phyloP scores from a whole-genome alignment of 371 early-diverging fungal species.

The Mucor irregularis region DNA sequence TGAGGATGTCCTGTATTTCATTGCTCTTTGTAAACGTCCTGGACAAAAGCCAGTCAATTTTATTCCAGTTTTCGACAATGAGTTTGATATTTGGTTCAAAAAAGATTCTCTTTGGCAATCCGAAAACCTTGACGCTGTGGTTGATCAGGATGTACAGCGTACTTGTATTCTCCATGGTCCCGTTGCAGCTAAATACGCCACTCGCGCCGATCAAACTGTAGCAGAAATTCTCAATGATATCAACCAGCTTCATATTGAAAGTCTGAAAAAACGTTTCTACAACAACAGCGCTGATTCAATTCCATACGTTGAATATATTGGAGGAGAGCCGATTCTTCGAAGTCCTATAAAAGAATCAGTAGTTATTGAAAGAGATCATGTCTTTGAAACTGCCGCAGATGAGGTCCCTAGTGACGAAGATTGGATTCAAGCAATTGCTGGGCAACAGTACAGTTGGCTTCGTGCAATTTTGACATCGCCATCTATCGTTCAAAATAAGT shows the following conservation, averaged over 20 bases:
- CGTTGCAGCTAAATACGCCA: slow-evolving; percentile 82
- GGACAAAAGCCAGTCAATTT: slow-evolving; percentile 92
- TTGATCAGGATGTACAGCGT: slow-evolving; percentile 88
- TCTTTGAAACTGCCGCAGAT: slow-evolving; percentile 57
- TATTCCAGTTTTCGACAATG: slow-evolving; percentile 91
- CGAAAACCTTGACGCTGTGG: slow-evolving; percentile 90
- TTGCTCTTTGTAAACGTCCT: slow-evolving; percentile 79
- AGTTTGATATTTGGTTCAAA: slow-evolving; percentile 94
- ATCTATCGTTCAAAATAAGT: slow-evolving; percentile 79
- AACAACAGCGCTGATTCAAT: slow-evolving; percentile 62
- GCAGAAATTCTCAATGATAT: slow-evolving; percentile 89
- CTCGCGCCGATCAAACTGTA: slow-evolving; percentile 83
- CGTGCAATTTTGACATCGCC: slow-evolving; percentile 83
- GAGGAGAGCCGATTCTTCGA: slow-evolving; percentile 52
- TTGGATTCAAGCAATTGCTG: slow-evolving; percentile 81
- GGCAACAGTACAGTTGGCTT: slow-evolving; percentile 78
- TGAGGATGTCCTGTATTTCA: slow-evolving; percentile 91
- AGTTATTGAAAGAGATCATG: slow-evolving; percentile 41
- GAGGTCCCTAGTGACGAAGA: slow-evolving; percentile 64
- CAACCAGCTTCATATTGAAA: slow-evolving; percentile 79
- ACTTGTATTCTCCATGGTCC: slow-evolving; percentile 97
- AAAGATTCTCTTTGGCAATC: slow-evolving; percentile 97
- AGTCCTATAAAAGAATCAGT: slow-evolving; percentile 20
- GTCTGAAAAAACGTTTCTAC: slow-evolving; percentile 81
- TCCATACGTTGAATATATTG: slow-evolving; percentile 84